Conservation (phyloP, 441 rosid species). For the Croton setiger region DNA sequence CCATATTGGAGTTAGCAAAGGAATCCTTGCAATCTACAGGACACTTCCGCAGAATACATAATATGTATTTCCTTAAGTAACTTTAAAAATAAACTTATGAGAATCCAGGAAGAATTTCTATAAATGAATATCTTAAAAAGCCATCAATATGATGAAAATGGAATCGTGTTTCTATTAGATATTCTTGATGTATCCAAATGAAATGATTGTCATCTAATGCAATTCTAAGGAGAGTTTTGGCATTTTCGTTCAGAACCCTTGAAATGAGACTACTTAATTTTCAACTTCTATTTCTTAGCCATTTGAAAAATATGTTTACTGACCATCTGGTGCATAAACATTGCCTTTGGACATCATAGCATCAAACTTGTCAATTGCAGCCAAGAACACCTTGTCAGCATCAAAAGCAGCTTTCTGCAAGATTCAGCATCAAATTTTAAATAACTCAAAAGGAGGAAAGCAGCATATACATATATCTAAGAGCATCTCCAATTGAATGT, state of each 20-base stretch:
- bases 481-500: too few relatives aligned
- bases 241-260: not conserved
- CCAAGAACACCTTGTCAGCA: conserved; percentile 71
- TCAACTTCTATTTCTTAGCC: conserved; percentile 1
- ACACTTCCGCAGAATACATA: not conserved
- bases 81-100: not conserved
- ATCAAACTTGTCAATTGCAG: conserved; percentile 68
- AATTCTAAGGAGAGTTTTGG: not conserved
- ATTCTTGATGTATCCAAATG: too few relatives aligned
- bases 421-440: conserved; percentile 8
- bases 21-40: not conserved
- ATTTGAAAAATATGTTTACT: conserved; percentile 6
- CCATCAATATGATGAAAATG: too few relatives aligned
- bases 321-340: conserved; percentile 59
- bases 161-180: too few relatives aligned
- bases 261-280: not conserved
- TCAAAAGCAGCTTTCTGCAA: conserved; percentile 58
- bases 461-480: too few relatives aligned
- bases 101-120: too few relatives aligned
- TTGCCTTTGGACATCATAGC: conserved; percentile 72
- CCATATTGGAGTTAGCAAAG: not conserved
- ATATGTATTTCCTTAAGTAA: not conserved
- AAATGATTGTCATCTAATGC: too few relatives aligned
- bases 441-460: not conserved
- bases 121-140: too few relatives aligned